phyloP scores from a whole-genome alignment of 2,329 filamentous ascomycete species.

The Exophiala spinifera region DNA sequence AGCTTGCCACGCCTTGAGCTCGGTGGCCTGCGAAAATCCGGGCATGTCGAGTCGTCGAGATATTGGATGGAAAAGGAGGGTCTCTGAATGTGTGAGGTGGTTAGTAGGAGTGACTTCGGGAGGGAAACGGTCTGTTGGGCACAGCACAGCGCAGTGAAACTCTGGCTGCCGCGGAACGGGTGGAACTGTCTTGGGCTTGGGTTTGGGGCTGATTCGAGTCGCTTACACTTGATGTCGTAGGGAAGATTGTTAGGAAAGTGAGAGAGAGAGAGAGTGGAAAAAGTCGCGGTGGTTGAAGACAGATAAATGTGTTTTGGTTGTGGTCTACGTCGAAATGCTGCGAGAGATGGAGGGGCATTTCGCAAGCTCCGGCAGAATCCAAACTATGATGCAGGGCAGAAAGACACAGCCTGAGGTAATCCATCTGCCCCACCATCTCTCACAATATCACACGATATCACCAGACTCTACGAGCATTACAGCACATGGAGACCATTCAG shows the following conservation, averaged over 20 bases:
- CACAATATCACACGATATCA: neutral
- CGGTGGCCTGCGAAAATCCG: constrained; percentile 76
- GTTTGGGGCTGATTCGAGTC: neutral
- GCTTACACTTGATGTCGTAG: neutral
- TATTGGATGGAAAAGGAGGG: constrained; percentile 20
- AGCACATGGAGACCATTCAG: neutral
- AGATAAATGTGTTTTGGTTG: neutral
- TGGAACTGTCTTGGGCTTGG: neutral
- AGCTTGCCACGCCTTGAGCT: constrained; percentile 81
- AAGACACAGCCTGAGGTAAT: neutral
- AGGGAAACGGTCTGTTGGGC: neutral
- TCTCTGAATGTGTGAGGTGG: neutral
- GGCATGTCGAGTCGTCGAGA: constrained; percentile 46
- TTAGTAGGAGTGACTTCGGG: neutral
- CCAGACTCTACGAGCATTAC: too few relatives aligned
- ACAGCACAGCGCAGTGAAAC: neutral
- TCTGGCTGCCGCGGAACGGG: neutral
- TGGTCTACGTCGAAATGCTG: too few relatives aligned
- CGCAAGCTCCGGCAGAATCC: neutral
- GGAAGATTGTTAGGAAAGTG: neutral
- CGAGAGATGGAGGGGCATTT: constrained; percentile 6
- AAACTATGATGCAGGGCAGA: neutral
- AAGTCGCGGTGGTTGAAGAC: constrained; percentile 4
- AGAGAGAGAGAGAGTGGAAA: too few relatives aligned
- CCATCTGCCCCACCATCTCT: constrained; percentile 5